These are phyloP conservation scores for Jatropha podagrica DNA, from an alignment of 441 rosid species.

Conservation along the genomic window DNA sequence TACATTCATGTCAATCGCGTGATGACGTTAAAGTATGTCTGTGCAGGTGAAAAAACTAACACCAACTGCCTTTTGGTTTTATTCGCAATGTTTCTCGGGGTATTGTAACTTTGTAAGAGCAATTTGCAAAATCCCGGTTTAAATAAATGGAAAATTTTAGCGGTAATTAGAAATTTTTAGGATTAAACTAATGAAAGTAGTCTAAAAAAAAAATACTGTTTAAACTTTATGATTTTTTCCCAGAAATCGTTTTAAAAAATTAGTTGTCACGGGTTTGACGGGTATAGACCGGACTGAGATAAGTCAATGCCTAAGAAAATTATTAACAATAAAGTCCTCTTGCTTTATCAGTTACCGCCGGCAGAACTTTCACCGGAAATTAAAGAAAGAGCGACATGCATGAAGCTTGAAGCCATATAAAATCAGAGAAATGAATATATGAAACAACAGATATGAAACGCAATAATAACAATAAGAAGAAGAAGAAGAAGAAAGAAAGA, in stretches of 20 bases:
- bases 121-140: too few relatives aligned
- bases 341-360: neutral
- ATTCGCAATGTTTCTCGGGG: constrained; percentile 16
- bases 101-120: neutral
- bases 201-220: too few relatives aligned
- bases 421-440: neutral
- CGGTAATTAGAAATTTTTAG: too few relatives aligned
- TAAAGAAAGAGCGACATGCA: constrained; percentile 10
- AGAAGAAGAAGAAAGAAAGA: too few relatives aligned
- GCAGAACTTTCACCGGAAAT: neutral
- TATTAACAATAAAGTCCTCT: neutral
- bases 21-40: neutral
- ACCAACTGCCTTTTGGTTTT: constrained; percentile 31
- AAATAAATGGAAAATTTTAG: too few relatives aligned
- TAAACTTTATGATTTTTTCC: too few relatives aligned
- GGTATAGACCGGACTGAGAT: too few relatives aligned
- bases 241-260: too few relatives aligned
- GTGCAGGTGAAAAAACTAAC: constrained; percentile 20
- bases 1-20: constrained; percentile 12
- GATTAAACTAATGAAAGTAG: too few relatives aligned
- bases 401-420: neutral
- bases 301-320: neutral
- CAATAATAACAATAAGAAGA: too few relatives aligned
- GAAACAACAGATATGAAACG: neutral
- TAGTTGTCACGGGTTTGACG: too few relatives aligned